Evolutionary conservation across 257 asterid genomes (phyloP).

Genomic region (Solanum pimpinellifolium): DNA sequence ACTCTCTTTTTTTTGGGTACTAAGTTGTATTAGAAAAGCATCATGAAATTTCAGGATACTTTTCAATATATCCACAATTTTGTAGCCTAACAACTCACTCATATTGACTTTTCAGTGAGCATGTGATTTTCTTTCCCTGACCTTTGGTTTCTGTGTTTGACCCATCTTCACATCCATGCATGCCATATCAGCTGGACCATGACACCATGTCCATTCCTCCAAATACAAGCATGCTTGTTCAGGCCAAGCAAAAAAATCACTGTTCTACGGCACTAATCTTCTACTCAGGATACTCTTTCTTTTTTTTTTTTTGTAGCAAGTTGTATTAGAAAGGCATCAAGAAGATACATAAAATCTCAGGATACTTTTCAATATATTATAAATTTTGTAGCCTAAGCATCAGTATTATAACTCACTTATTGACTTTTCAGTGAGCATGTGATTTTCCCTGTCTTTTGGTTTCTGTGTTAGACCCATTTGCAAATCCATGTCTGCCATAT

Average conservation of each 20-base stretch:
- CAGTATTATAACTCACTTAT: neutral
- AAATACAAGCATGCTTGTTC: neutral
- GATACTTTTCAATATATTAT: neutral
- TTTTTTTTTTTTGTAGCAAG: neutral
- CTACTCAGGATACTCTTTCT: neutral
- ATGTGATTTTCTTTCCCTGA: neutral
- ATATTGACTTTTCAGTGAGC: neutral
- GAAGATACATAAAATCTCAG: neutral
- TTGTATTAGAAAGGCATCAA: neutral
- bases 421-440: neutral
- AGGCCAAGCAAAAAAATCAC: neutral
- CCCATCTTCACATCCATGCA: neutral
- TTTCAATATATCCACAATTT: neutral
- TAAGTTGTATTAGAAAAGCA: too few species aligned
- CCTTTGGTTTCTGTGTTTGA: neutral
- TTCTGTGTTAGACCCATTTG: neutral
- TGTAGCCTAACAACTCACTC: neutral
- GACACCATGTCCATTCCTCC: neutral
- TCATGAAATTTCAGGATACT: neutral
- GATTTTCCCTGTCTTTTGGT: neutral
- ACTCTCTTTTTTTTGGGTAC: neutral
- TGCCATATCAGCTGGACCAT: neutral
- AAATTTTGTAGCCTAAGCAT: neutral
- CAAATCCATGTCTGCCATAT: neutral
- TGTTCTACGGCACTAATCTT: neutral